phyloP scores from a whole-genome alignment of 2,329 filamentous ascomycete species.

The Sclerotinia nivalis region DNA sequence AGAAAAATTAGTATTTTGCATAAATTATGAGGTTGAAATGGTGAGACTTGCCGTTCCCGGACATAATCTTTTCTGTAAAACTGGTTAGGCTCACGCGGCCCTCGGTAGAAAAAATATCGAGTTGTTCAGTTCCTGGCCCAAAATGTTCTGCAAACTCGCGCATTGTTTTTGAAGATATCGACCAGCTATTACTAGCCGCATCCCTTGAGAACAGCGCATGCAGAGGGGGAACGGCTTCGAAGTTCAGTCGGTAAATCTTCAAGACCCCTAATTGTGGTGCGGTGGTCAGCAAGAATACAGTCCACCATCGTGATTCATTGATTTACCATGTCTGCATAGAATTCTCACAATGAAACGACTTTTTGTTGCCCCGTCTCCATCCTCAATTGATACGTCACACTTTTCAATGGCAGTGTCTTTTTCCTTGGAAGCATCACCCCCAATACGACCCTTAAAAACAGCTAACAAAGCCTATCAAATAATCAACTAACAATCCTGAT shows the following conservation, averaged over 20 bases:
- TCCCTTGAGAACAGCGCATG: conserved; percentile 73
- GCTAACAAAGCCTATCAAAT: conserved; percentile 62
- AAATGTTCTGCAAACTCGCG: conserved; percentile 80
- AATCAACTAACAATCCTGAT: not conserved
- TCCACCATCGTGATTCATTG: not conserved
- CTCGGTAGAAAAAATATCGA: conserved; percentile 74
- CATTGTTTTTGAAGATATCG: conserved; percentile 68
- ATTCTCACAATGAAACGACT: conserved; percentile 76
- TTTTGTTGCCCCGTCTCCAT: conserved; percentile 64
- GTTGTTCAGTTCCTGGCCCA: conserved; percentile 75
- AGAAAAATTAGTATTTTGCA: conserved; percentile 18
- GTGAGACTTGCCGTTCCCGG: conserved; percentile 56
- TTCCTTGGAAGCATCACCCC: conserved; percentile 59
- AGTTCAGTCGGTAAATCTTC: conserved; percentile 74
- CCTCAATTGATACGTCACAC: conserved; percentile 73
- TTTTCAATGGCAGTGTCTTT: conserved; percentile 70
- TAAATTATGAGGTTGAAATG: conserved; percentile 22
- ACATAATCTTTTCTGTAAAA: conserved; percentile 76
- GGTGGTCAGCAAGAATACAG: conserved; percentile 16
- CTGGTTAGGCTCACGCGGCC: conserved; percentile 73
- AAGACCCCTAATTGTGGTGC: conserved; percentile 57
- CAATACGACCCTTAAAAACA: conserved; percentile 68
- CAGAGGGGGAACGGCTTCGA: conserved; percentile 71
- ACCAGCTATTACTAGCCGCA: conserved; percentile 69
- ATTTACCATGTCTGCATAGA: conserved; percentile 67